A percentile compares a stretch with the other conserved stretches of the same genome.
phyloP scores from a whole-genome alignment of 768 basidiomycete species.

The Rhodosporidiobolus odoratus region DNA sequence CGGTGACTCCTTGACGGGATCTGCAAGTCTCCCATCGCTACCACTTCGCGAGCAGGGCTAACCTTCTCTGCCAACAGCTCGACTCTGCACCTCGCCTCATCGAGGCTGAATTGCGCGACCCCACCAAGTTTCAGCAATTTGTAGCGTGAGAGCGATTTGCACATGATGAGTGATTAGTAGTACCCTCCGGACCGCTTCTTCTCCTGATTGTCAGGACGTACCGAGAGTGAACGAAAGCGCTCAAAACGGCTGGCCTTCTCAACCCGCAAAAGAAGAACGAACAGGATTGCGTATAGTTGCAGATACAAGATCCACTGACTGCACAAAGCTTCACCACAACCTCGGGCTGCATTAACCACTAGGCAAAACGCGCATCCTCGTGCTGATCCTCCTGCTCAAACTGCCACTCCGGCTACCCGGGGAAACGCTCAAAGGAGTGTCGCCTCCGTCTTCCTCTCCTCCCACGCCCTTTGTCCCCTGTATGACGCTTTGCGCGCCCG shows the following conservation, averaged over 20 bases:
- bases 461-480: not conserved
- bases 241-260: too few species aligned
- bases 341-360: too few species aligned
- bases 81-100: constrained; percentile 18
- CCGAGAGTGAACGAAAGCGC: too few species aligned
- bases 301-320: too few species aligned
- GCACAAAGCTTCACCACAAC: too few species aligned
- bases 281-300: too few species aligned
- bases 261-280: too few species aligned
- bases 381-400: not conserved
- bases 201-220: too few species aligned
- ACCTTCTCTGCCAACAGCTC: not conserved
- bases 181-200: too few species aligned
- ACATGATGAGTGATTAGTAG: too few species aligned
- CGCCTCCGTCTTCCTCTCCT: not conserved
- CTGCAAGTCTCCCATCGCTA: not conserved
- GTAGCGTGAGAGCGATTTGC: constrained; percentile 12
- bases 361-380: too few species aligned
- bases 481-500: not conserved
- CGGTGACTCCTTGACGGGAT: not conserved
- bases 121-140: constrained; percentile 22
- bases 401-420: constrained; percentile 17
- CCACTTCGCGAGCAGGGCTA: not conserved
- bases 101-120: constrained; percentile 26
- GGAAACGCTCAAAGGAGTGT: constrained; percentile 16